phyloP scores from a whole-genome alignment of 306 rosid genomes.

The Nissolia schottii region DNA sequence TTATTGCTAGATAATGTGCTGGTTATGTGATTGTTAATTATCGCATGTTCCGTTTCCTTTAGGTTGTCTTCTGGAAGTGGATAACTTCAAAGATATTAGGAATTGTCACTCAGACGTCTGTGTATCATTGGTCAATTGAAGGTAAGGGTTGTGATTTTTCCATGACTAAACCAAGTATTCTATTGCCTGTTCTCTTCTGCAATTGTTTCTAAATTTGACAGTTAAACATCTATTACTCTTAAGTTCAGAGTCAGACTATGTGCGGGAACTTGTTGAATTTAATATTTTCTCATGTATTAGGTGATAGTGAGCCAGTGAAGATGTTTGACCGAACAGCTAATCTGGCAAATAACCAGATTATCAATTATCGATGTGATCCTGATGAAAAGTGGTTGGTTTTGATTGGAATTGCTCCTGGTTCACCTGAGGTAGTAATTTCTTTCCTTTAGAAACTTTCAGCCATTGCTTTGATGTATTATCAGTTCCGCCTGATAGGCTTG shows the following conservation, averaged over 20 bases:
- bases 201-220: not conserved
- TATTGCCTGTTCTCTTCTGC: not conserved
- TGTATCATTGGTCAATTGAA: constrained; percentile 59
- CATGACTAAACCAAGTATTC: not conserved
- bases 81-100: constrained; percentile 45
- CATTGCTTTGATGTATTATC: not conserved
- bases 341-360: constrained; percentile 53
- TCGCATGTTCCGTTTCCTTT: not conserved
- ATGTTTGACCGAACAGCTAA: constrained; percentile 60
- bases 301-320: constrained; percentile 53
- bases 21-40: not conserved
- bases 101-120: constrained; percentile 50
- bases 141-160: constrained; percentile 31
- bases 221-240: not conserved
- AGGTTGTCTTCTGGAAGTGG: constrained; percentile 72
- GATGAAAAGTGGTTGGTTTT: constrained; percentile 61
- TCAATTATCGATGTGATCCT: constrained; percentile 61
- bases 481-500: not conserved
- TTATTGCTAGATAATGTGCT: not conserved
- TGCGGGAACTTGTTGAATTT: not conserved
- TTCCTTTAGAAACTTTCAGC: not conserved
- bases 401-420: constrained; percentile 61
- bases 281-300: constrained; percentile 21
- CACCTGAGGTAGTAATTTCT: constrained; percentile 41
- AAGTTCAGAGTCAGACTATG: not conserved